Base-by-base conservation (phyloP, 805 yeast species). In the Brettanomyces sp. region DNA sequence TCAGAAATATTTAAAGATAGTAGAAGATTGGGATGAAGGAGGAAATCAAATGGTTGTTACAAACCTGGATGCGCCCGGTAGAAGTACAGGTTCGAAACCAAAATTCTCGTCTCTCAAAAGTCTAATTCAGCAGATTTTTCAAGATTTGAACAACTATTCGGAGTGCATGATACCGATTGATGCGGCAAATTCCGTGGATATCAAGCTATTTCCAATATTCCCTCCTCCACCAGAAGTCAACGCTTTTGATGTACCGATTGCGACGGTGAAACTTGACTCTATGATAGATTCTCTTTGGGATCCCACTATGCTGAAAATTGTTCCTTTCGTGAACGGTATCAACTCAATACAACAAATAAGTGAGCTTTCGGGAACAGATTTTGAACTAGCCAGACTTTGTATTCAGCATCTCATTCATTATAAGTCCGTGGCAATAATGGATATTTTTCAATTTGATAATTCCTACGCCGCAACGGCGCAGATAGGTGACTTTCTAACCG, bases 131-230 rank as follows among this genome's bases (percentile, higher is more conserved):
- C 96, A 93, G 60, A 75, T 93, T n/a, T 90, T 74, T 58, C 96
- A 90, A 63, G 99, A 93, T 62, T 70, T 93, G 53, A 95, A 93
- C 65, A 88, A 86, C 59, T 95, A 90, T 65, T 87, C 96, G 0
- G 99, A 93, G 62, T 93, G 99, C 64, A 77, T 89, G 61, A 91
- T 93, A 30, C 96, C 97, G 0, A 79, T 93, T 33, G 96, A 91
- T 57, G 81, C 80, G 23, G 82, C 95, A 30, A 93, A 86, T 59
- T 82, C 93, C 3, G 84, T 93, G 25, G 96, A 93, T 63, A 88
- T 95, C 57, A 93, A 95, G 59, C 67, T 93, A n/a, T 86, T 93
- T 56, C 98, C 98, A 0, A 69, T 86, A n/a, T 68, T 84, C 34
- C 83, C 85, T 11, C 85, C 90, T 1, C 96, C 91, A 1, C 82